phyloP scores from a whole-genome alignment of 2,329 filamentous ascomycete genomes.

The Paramyrothecium roridum region DNA sequence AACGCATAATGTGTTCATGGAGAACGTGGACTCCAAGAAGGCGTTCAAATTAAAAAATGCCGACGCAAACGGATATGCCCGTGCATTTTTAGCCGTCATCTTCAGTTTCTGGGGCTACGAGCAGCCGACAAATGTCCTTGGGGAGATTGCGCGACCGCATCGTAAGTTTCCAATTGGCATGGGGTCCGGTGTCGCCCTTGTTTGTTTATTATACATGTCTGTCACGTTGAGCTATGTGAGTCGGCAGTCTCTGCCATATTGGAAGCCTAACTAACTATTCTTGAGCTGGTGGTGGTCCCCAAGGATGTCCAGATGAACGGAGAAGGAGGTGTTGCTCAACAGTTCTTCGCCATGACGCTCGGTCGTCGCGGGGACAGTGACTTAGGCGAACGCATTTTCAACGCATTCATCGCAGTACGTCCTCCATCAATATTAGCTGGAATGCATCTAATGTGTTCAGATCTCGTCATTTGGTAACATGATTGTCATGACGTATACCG shows the following conservation, averaged over 20 bases:
- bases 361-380: slow-evolving; percentile 10
- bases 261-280: background rate
- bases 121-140: slow-evolving; percentile 33
- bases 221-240: slow-evolving; percentile 34
- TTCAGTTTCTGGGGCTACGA: slow-evolving; percentile 34
- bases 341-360: slow-evolving; percentile 30
- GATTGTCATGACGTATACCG: slow-evolving; percentile 54
- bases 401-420: slow-evolving; percentile 29
- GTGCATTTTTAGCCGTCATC: slow-evolving; percentile 40
- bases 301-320: slow-evolving; percentile 12
- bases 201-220: slow-evolving; percentile 29
- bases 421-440: background rate
- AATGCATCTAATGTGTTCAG: slow-evolving; percentile 29
- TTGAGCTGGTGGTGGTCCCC: slow-evolving; percentile 36
- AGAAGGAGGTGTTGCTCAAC: slow-evolving; percentile 21
- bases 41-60: slow-evolving; percentile 17
- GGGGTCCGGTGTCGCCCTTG: slow-evolving; percentile 21
- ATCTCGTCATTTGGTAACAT: slow-evolving; percentile 55
- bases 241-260: background rate
- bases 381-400: slow-evolving; percentile 33
- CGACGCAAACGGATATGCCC: slow-evolving; percentile 27
- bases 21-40: slow-evolving; percentile 19
- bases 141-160: slow-evolving; percentile 25
- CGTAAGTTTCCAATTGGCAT: slow-evolving; percentile 27
- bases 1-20: slow-evolving; percentile 17